Evolutionary conservation across 1,284 basidiomycete species (phyloP).

Genomic region (Flammula alnicola): DNA sequence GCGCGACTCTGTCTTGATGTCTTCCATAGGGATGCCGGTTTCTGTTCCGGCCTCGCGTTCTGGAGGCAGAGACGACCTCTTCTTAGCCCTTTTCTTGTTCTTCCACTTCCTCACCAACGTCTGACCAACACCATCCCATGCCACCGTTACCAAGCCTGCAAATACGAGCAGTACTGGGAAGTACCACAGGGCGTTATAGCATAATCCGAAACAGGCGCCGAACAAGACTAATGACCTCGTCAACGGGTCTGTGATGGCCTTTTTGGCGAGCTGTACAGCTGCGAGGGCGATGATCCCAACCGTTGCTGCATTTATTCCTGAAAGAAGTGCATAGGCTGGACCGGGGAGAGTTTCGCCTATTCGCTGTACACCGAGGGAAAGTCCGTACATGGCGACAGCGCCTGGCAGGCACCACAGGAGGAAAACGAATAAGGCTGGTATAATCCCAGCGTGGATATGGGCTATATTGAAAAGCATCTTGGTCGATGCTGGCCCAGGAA

Average conservation of each 20-base stretch:
- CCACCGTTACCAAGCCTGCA: constrained; percentile 36
- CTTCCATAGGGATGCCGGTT: constrained; percentile 17
- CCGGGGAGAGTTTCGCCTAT: constrained; percentile 50
- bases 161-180: constrained; percentile 43
- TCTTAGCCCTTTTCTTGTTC: constrained; percentile 8
- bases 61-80: constrained; percentile 7
- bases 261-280: constrained; percentile 52
- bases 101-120: constrained; percentile 21
- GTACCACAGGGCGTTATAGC: constrained; percentile 53
- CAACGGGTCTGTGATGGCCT: constrained; percentile 51
- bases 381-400: constrained; percentile 53
- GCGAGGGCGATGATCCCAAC: constrained; percentile 63
- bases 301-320: constrained; percentile 60
- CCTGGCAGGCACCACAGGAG: constrained; percentile 48
- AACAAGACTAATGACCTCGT: constrained; percentile 51
- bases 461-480: constrained; percentile 42
- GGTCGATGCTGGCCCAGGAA: constrained; percentile 43
- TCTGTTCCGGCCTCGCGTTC: constrained; percentile 13
- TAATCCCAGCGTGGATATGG: constrained; percentile 37
- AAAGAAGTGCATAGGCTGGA: constrained; percentile 55
- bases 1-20: constrained; percentile 7
- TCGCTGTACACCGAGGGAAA: constrained; percentile 52
- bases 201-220: constrained; percentile 51
- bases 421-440: constrained; percentile 37
- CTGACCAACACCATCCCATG: constrained; percentile 36